Conservation (phyloP, 352 stramenopile genomes). For the Thalassiosira gravida region DNA sequence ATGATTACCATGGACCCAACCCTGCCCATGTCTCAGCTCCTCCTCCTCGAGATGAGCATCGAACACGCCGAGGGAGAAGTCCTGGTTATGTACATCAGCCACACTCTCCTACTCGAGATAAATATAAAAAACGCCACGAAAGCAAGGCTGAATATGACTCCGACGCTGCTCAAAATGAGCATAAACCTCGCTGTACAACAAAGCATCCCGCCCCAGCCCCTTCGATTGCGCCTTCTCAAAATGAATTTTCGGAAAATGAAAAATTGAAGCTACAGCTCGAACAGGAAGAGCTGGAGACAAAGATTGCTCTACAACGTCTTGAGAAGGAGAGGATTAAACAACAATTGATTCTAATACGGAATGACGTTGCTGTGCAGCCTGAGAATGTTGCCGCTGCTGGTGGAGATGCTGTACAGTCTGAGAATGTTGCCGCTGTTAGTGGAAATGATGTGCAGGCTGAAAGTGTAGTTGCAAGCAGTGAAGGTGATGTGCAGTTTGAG, state of each 20-base stretch:
- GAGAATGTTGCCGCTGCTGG: not conserved
- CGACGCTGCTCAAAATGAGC: not conserved
- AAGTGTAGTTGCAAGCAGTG: too few relatives aligned
- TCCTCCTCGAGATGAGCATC: not conserved
- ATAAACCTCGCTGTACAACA: not conserved
- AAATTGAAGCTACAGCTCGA: slow-evolving; percentile 21
- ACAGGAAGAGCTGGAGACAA: slow-evolving; percentile 6
- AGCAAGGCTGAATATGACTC: not conserved
- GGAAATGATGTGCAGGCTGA: too few relatives aligned
- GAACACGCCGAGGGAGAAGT: not conserved
- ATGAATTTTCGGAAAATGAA: slow-evolving; percentile 17
- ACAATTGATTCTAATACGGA: slow-evolving; percentile 11
- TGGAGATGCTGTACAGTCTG: not conserved
- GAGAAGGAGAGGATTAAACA: slow-evolving; percentile 13
- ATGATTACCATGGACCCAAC: not conserved
- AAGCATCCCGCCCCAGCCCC: not conserved
- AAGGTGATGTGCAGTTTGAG: too few relatives aligned
- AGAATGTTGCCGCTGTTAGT: slow-evolving; percentile 8
- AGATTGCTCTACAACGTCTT: slow-evolving; percentile 3
- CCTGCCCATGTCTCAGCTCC: not conserved
- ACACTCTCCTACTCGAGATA: too few relatives aligned
- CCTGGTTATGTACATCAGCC: too few relatives aligned
- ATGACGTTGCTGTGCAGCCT: not conserved
- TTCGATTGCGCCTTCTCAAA: not conserved
- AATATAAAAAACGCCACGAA: too few relatives aligned